Evolutionary conservation across 1,284 basidiomycete species (phyloP), one percentile per base, ranked within the genome.

Genomic region (Ganoderma multipileum): DNA sequence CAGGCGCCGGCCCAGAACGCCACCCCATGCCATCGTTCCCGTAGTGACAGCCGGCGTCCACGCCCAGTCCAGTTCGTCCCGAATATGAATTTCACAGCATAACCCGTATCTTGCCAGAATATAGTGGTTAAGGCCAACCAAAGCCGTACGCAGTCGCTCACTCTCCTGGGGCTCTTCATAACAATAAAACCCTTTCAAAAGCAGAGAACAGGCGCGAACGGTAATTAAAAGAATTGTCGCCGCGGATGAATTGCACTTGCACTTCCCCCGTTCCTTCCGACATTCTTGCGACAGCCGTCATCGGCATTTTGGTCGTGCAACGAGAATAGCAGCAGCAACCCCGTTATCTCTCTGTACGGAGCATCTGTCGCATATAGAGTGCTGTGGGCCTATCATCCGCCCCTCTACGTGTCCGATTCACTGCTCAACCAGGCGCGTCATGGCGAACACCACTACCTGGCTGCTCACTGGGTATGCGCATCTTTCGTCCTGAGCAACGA

Each of bases 391-490:
- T 50, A 42, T 42, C 41, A 18, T 42, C 41, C 23, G 47, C 47
- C n/a, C 11, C 23, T n/a, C 23, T 50, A 12, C 47, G 44, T 50
- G 11, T 11, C 23, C 47, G 23, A 50, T 42, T 18, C 47, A 26
- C 47, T 50, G 23, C 23, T 50, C 47, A 26, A 50, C 47, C 47
- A 50, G 23, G 47, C n/a, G 2, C 23, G 23, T 8, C 14, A 41
- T 60, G 58, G 38, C 55, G 33, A 61, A 66, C 12, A 67, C 47
- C 18, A 63, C 61, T 33, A 69, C 66, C 20, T 72, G 71, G 71
- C 26, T 72, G 28, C 65, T 72, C 23, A 69, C 71, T 18, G 71
- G 71, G 71, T 69, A 54, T 14, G 67, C 39, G 2, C n/a, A 38
- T 11, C 33, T n/a, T 28, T 59, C 33, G 6, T 20, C 18, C 23